Conservation (phyloP, 1,284 basidiomycete genomes). For the Lentinula novae-zelandiae region DNA sequence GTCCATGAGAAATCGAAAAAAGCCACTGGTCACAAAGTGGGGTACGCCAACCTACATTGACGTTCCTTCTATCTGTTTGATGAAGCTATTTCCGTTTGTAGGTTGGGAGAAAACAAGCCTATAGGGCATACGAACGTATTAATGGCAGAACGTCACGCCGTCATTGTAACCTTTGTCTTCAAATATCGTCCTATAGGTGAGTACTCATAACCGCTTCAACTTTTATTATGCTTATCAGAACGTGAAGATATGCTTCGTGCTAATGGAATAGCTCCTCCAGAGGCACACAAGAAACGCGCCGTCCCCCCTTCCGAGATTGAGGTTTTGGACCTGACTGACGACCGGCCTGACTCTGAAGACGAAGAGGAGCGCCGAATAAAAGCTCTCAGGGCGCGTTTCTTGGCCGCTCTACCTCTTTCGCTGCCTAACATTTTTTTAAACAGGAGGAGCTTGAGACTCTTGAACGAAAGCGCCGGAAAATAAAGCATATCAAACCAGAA, state of each 20-base stretch:
- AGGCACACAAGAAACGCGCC: neutral
- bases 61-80: neutral
- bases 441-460: constrained; percentile 1
- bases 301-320: neutral
- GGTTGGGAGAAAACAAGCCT: neutral
- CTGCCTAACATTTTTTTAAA: neutral
- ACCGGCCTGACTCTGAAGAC: neutral
- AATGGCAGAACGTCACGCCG: neutral
- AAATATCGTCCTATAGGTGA: constrained; percentile 26
- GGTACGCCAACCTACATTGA: constrained; percentile 20
- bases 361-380: neutral
- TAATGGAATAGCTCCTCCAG: constrained; percentile 6
- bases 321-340: neutral
- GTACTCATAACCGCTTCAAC: neutral
- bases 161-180: constrained; percentile 22
- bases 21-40: constrained; percentile 30
- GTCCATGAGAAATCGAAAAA: constrained; percentile 37
- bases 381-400: neutral
- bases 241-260: constrained; percentile 6
- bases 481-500: neutral
- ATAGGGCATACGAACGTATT: neutral
- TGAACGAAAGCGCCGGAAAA: constrained; percentile 1
- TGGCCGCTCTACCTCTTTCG: neutral
- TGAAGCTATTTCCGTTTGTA: neutral
- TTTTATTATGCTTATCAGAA: neutral